Conservation (phyloP, 164 flowering plant species). For the Aristolochia fimbriata region DNA sequence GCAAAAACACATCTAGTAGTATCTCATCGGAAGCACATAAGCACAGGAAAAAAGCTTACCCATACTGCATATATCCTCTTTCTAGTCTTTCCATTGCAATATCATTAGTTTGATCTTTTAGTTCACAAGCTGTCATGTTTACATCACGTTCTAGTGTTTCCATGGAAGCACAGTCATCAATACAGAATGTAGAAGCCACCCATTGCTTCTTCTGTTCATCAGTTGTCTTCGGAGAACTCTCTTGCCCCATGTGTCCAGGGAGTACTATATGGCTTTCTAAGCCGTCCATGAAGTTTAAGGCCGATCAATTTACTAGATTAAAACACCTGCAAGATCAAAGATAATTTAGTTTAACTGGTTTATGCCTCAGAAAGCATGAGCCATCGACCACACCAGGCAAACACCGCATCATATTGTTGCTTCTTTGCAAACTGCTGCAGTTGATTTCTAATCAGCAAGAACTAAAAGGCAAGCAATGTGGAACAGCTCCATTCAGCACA, state of each 20-base stretch:
- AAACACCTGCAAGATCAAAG: conserved; percentile 38
- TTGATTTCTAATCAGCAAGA: conserved; percentile 48
- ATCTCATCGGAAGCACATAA: neutral
- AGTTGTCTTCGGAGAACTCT: neutral
- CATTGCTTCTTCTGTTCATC: conserved; percentile 1
- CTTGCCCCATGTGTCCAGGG: conserved; percentile 14
- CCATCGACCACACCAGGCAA: conserved; percentile 42
- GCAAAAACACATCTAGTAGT: neutral
- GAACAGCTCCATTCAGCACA: conserved; percentile 61
- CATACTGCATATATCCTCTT: conserved; percentile 57
- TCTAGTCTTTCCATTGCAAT: conserved; percentile 24
- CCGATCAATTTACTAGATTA: conserved; percentile 19
- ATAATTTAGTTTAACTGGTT: conserved; percentile 21
- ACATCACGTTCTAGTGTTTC: neutral
- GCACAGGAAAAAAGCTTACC: conserved; percentile 30
- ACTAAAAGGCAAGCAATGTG: conserved; percentile 38
- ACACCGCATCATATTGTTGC: conserved; percentile 37
- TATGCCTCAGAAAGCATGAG: conserved; percentile 20
- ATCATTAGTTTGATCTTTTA: conserved; percentile 4
- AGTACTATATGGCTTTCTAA: conserved; percentile 8
- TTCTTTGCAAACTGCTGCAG: conserved; percentile 39
- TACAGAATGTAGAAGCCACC: neutral
- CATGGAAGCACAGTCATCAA: conserved; percentile 8
- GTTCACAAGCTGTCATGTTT: conserved; percentile 11
- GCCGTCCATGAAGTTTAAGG: conserved; percentile 16